phyloP scores from a whole-genome alignment of 495 filamentous ascomycete species.

The Penicillium egyptiacum region DNA sequence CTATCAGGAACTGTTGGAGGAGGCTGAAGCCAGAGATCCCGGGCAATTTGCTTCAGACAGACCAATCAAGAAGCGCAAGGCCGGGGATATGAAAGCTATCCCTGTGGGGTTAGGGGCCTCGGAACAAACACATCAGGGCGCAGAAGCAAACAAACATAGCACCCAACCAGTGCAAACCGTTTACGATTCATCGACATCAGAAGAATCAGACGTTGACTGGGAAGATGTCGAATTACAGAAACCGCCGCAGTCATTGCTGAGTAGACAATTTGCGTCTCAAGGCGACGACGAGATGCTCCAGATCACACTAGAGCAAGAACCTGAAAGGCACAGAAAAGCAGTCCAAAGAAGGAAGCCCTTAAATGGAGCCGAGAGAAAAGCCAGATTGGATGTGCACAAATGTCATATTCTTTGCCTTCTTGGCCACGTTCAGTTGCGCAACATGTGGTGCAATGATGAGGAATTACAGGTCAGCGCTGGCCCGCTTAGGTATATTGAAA shows the following conservation, averaged over 20 bases:
- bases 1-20: constrained; percentile 67
- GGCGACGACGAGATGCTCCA: constrained; percentile 47
- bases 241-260: constrained; percentile 34
- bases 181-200: constrained; percentile 45
- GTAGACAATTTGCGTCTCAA: constrained; percentile 4
- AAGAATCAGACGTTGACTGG: constrained; percentile 68
- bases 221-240: constrained; percentile 64
- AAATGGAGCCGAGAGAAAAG: constrained; percentile 66
- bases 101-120: constrained; percentile 13
- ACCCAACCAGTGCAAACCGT: constrained; percentile 39
- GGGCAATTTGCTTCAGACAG: constrained; percentile 33
- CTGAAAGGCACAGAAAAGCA: constrained; percentile 37
- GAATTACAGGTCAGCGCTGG: constrained; percentile 54
- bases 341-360: constrained; percentile 57
- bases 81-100: constrained; percentile 32
- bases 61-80: constrained; percentile 47
- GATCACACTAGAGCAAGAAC: constrained; percentile 56
- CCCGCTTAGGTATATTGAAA: neutral
- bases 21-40: constrained; percentile 52
- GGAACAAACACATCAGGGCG: constrained; percentile 11
- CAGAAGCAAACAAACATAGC: constrained; percentile 15
- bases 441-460: constrained; percentile 85
- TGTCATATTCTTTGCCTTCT: constrained; percentile 80
- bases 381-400: constrained; percentile 79
- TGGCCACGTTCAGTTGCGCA: constrained; percentile 69